These are phyloP conservation scores for Thelonectria olida DNA, from an alignment of 2,329 filamentous ascomycete species.

Conservation along the genomic window DNA sequence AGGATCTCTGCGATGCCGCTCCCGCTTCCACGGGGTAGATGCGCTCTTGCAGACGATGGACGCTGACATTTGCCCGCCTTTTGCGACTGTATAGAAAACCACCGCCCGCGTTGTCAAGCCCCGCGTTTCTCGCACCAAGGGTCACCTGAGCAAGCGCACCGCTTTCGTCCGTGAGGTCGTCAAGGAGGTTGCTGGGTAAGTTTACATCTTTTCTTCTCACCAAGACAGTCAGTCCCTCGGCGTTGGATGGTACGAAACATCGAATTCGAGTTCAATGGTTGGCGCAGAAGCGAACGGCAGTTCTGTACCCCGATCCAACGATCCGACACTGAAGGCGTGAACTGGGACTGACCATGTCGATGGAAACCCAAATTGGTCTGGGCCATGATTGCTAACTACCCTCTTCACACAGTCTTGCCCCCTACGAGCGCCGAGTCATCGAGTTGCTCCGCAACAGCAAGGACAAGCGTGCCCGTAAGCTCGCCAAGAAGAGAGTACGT, in stretches of 20 bases:
- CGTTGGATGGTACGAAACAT: not conserved
- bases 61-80: constrained; percentile 58
- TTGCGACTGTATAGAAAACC: constrained; percentile 73
- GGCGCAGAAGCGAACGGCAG: no score
- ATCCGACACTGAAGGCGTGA: no score
- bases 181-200: constrained; percentile 96
- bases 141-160: constrained; percentile 95
- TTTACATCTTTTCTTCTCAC: constrained; percentile 36
- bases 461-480: constrained; percentile 99
- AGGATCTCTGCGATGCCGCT: constrained; percentile 69
- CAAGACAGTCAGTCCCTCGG: not conserved
- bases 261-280: no score
- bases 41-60: constrained; percentile 66
- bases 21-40: constrained; percentile 37
- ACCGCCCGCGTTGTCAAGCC: constrained; percentile 81
- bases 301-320: no score
- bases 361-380: not conserved
- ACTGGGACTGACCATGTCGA: no score
- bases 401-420: constrained; percentile 71
- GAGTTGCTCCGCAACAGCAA: constrained; percentile 99
- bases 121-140: constrained; percentile 87
- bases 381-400: constrained; percentile 38
- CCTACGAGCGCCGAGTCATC: constrained; percentile 98
- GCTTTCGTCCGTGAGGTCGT: constrained; percentile 97
- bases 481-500: constrained; percentile 97